Evolutionary conservation across 805 yeast species (phyloP), one percentile per base, ranked within the genome.

Genomic region (Yarrowia divulgata): DNA sequence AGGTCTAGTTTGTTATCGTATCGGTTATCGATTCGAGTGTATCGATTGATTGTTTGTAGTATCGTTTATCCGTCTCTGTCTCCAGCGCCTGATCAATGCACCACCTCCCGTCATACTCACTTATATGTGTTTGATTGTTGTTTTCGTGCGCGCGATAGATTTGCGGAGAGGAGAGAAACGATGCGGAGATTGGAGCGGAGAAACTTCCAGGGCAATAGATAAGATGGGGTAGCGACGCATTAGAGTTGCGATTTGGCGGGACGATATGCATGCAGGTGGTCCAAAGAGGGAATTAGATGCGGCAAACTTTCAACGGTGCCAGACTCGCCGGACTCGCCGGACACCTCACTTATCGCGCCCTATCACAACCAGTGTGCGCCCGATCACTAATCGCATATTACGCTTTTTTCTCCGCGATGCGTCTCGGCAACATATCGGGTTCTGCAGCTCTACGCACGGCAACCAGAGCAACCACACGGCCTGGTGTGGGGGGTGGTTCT

Each of bases 191-290:
- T 34, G 57, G 46, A 40, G 63, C 48, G 66, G 69, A 55, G 66
- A 67, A 55, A 55, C 50, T 43, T 58, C 63, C 69, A 34, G 46
- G 54, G 69, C 54, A 23, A 55, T 23, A 57, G 45, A 68, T 48
- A 45, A 43, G 66, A 43, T 60, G 50, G 60, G 62, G 57, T 50
- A 49, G 39, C 14, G 34, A 8, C 10, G 12, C 62, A 8, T 14
- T 34, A 34, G 10, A 23, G 62, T 34, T 39, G n/a, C 16, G 23
- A n/a, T 57, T 40, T 40, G 37, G 42, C 18, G 16, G 23, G 48
- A 2, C 23, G 1, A 3, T 7, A 3, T 40, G 63, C 63, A 57
- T 40, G 63, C 48, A 29, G 12, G 13, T 8, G 14, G 34, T 52
- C 66, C n/a, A 45, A 60, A 23, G 18, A 3, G 52, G 66, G 14